These are phyloP conservation scores for Candida lessepsii DNA, from an alignment of 805 yeast genomes.

Conservation along the genomic window DNA sequence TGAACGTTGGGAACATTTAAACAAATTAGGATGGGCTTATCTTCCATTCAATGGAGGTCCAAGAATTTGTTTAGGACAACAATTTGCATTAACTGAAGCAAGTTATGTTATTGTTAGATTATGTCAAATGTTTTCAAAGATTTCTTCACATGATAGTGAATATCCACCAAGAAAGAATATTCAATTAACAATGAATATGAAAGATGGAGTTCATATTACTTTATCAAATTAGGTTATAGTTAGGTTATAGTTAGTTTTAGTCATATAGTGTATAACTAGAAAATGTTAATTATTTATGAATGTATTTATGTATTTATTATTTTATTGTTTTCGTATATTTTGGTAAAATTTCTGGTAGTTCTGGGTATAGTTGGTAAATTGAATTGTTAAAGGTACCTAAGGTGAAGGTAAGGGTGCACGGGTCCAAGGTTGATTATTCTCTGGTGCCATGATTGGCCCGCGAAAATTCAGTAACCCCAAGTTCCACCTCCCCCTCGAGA, in stretches of 20 bases:
- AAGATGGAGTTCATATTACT: slow-evolving; percentile 13
- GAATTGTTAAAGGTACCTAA: no score
- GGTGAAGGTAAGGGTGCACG: no score
- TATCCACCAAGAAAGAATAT: slow-evolving; percentile 33
- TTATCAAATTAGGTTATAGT: slow-evolving; percentile 7
- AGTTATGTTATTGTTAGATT: slow-evolving; percentile 43
- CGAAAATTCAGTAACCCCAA: not conserved
- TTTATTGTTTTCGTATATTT: no score
- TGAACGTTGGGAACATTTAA: slow-evolving; percentile 44
- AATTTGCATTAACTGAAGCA: slow-evolving; percentile 54
- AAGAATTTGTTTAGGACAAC: slow-evolving; percentile 55
- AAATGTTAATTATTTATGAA: no score
- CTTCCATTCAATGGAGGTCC: slow-evolving; percentile 58
- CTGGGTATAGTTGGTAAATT: no score
- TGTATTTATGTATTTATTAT: no score
- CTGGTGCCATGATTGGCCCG: no score
- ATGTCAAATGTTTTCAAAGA: slow-evolving; percentile 22
- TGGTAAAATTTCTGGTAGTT: no score
- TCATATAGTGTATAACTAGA: not conserved
- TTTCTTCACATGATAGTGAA: slow-evolving; percentile 20
- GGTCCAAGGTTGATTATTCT: no score
- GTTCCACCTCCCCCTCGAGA: no score
- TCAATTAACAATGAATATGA: slow-evolving; percentile 27
- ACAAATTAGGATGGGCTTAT: slow-evolving; percentile 45
- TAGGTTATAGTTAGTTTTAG: no score